Base-by-base conservation (phyloP, 75 land plant genomes). In the Adiantum capillusveneris region DNA sequence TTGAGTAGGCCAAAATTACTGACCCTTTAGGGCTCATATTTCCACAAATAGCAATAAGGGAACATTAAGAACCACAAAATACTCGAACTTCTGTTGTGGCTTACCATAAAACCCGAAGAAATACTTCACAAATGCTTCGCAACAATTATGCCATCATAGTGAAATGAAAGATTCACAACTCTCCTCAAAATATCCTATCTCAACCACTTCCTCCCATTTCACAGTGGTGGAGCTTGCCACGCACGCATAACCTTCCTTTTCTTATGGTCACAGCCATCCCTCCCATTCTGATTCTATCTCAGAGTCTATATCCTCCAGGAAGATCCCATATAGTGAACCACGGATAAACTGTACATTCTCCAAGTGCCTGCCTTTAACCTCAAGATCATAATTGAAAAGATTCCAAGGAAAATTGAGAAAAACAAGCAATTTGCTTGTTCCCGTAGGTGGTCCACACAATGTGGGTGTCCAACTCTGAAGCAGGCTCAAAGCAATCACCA, bases 131-230 rank as follows among this genome's bases (percentile, higher is more conserved):
- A n/a, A n/a, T n/a, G n/a, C n/a, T n/a, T n/a, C n/a, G n/a, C n/a
- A n/a, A n/a, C n/a, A n/a, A n/a, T n/a, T n/a, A n/a, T n/a, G n/a
- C n/a, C n/a, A n/a, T n/a, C n/a, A n/a, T n/a, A n/a, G n/a, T n/a
- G n/a, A n/a, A n/a, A n/a, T n/a, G n/a, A n/a, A n/a, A n/a, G 49
- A 20, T 1, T 46, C 49, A 17, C n/a, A 5, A 46, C 12, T 17
- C 6, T 46, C 49, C 49, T 46, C 49, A 46, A 46, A 46, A 17
- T 17, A 46, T 6, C 49, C 49, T 46, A 46, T n/a, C 49, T 7
- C 49, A 46, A n/a, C 21, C 49, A 17, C 14, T 2, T 6, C 49
- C 14, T 46, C 49, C 49, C 49, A 46, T 46, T n/a, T 14, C 17
- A 46, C 49, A 46, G n/a, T 7, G 3, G 6, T 46, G 37, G 37